Evolutionary conservation across 2,329 filamentous ascomycete genomes (phyloP), one percentile per base, ranked within the genome.

Genomic region (Ophiostoma pallidulum): DNA sequence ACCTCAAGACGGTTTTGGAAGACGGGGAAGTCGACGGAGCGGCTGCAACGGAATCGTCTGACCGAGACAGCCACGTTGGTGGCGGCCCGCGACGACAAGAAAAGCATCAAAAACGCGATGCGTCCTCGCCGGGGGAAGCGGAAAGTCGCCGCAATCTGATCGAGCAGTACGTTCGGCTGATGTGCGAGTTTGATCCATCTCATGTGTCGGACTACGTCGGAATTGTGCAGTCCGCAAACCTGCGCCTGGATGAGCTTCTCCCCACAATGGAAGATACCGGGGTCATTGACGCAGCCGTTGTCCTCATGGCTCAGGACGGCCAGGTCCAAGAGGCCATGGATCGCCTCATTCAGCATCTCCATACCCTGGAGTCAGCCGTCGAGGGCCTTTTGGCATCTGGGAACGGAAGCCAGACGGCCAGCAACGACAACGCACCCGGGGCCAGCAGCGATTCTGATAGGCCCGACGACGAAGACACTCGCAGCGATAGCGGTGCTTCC

Each of bases 221-320:
- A 32, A 62, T 77, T 2, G 81, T 78, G 2, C 85, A 88, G 56
- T 81, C 82, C 3, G 81, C 84, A 10, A 82, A 96, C 60, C 67
- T 98, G 24, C 77, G 81, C 20, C 74, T 98, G 0, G 86, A 92
- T 12, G 76, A 80, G 45, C 74, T 98, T 1, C 72, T 98, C 8
- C 89, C 90, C 4, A 82, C 82, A 0, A 88, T 98, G 73, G 94
- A 98, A 64, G 78, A 84, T 53, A 89, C 82, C 36, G 90, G 90
- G 1, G 86, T 92, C 5, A 80, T 98, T 39, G 92, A 98, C 67
- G 94, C 90, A 4, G 91, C 89, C 1, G 86, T 98, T 7, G 80
- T 95, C 2, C 72, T 98, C 9, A 84, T 98, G 74, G 87, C 88
- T 33, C 79, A 87, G 50, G 89, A 96, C 60, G 92, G 94, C 0